phyloP scores from a whole-genome alignment of 306 rosid genomes.

The Vigna reflexopilosa region DNA sequence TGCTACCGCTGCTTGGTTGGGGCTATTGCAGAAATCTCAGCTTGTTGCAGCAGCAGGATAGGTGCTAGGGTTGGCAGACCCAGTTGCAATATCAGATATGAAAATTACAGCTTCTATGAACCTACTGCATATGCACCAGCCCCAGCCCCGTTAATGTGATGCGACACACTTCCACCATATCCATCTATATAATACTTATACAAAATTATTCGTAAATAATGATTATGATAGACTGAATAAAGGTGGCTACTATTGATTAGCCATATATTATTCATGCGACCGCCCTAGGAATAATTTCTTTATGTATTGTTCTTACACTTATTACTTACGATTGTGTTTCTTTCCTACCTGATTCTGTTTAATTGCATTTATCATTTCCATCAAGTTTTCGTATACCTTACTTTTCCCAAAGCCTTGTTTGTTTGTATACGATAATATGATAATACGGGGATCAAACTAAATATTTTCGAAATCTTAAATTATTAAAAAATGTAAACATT shows the following conservation, averaged over 20 bases:
- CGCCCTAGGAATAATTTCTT: not conserved
- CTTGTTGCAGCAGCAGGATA: slow-evolving; percentile 13
- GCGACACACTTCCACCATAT: not conserved
- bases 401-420: no score
- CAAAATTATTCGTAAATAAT: not conserved
- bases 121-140: not conserved
- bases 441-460: no score
- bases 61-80: slow-evolving; percentile 33
- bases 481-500: no score
- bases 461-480: no score
- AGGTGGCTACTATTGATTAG: not conserved
- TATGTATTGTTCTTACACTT: no score
- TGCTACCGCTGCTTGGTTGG: slow-evolving; percentile 7
- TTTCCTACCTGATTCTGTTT: not conserved
- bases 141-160: not conserved
- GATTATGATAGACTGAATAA: no score
- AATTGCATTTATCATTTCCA: not conserved
- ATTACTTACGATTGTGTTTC: no score
- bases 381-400: no score
- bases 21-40: not conserved
- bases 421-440: no score
- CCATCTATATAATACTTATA: not conserved
- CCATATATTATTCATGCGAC: not conserved
- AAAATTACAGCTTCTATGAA: slow-evolving; percentile 25
- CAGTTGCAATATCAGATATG: slow-evolving; percentile 44